Base-by-base conservation (phyloP, 1,139 yeast genomes). In the Lodderomyces beijingensis region DNA sequence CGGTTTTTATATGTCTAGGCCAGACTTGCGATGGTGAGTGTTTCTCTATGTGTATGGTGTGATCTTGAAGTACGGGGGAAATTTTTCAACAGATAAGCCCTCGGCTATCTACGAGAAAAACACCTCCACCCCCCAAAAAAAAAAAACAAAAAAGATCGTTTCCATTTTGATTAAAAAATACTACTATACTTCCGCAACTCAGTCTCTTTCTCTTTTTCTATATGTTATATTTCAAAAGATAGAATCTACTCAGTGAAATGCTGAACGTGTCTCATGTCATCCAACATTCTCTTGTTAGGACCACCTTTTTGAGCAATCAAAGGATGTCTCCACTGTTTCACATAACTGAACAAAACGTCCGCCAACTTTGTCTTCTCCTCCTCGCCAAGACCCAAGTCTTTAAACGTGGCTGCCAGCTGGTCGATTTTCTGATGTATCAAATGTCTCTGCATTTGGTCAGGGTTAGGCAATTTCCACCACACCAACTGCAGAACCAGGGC, bases 391-490 rank as follows among this genome's bases (percentile, higher is more conserved):
- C 87, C 93, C 51, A 86, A 73, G 51, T 85, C 93, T 24, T 62
- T 65, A 59, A 81, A 86, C 12, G 84, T 77, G 50, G 69, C 65
- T 25, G 88, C 88, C 25, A 58, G 55, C 28, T 75, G 70, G 49
- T 79, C 83, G 44, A 80, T 68, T 16, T 55, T 51, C 60, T 86
- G 95, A 60, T 83, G 67, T 44, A 83, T 70, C 50, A 76, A 70
- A 60, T 79, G 81, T 62, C 95, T 78, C 59, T 79, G 85, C 40
- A 83, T 70, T 57, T 80, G 83, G 58, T 86, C 95, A 21, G 86
- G 75, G 50, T 78, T 80, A 39, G 79, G 66, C 50, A 76, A 70
- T 49, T 71, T 74, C 84, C 89, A 82, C 71, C 84, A 83, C 36
- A 75, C 62, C 40, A 63, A 54, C 47, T 69, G 72, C 55, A 78